Evolutionary conservation across 306 rosid genomes (phyloP).

Genomic region (Alnus glutinosa): DNA sequence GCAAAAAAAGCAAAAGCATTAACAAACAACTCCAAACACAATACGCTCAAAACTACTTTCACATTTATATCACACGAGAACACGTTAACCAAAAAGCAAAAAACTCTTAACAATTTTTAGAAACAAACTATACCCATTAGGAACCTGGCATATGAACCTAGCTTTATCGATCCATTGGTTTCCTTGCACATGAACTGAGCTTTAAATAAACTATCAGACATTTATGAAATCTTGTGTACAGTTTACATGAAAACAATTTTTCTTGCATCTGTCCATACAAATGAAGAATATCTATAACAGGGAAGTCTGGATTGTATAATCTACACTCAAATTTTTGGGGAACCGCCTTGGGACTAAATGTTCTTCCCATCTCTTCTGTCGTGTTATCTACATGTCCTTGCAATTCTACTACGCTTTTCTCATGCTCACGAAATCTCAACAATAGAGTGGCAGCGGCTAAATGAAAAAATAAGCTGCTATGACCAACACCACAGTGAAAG

Average conservation of each 20-base stretch:
- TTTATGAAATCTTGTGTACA: neutral
- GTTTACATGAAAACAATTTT: conserved; percentile 6
- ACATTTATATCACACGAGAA: too few species aligned
- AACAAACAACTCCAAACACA: too few species aligned
- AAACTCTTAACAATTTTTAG: too few species aligned
- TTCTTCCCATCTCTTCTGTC: neutral
- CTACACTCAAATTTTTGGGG: neutral
- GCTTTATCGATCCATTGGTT: neutral
- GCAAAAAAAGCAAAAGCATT: too few species aligned
- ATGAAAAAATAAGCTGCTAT: conserved; percentile 46
- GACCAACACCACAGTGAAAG: conserved; percentile 49
- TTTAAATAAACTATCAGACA: neutral
- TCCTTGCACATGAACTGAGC: neutral
- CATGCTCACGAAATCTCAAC: conserved; percentile 9
- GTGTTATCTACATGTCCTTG: conserved; percentile 17
- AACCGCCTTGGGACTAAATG: neutral
- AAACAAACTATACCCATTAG: too few species aligned
- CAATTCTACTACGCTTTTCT: conserved; percentile 9
- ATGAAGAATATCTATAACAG: neutral
- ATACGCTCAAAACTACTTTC: too few species aligned
- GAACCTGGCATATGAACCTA: neutral
- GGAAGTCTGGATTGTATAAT: neutral
- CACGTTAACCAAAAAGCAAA: too few species aligned
- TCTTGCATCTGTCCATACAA: neutral
- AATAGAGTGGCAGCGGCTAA: conserved; percentile 31